A percentile compares a stretch with the other conserved stretches of the same genome.
Conservation (phyloP, 495 filamentous ascomycete genomes). For the Bacidia gigantensis region DNA sequence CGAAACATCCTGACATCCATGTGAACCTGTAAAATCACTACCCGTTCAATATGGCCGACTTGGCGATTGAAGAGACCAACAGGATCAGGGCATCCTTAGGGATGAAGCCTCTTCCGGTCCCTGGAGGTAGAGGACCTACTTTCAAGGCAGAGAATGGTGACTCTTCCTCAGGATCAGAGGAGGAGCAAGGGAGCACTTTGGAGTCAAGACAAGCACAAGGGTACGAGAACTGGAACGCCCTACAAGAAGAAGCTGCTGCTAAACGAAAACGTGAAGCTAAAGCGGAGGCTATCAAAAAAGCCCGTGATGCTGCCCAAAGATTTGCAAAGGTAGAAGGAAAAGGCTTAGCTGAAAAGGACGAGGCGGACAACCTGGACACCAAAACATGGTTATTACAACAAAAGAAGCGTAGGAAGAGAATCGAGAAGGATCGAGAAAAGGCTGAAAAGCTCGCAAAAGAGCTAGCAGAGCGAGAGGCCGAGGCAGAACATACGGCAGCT, state of each 20-base stretch:
- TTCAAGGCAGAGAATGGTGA: conserved; percentile 36
- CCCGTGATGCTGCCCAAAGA: conserved; percentile 66
- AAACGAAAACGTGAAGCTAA: conserved; percentile 67
- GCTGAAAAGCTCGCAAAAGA: conserved; percentile 57
- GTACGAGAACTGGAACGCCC: conserved; percentile 58
- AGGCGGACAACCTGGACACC: conserved; percentile 54
- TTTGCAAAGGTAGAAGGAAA: conserved; percentile 62
- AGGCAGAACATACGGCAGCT: conserved; percentile 54
- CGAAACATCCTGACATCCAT: too few species aligned
- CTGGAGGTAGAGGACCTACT: conserved; percentile 41
- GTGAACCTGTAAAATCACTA: neutral
- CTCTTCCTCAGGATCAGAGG: conserved; percentile 36
- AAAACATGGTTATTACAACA: conserved; percentile 70
- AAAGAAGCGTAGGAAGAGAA: conserved; percentile 85
- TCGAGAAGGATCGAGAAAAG: conserved; percentile 53
- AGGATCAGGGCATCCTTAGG: conserved; percentile 79
- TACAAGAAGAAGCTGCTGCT: conserved; percentile 45
- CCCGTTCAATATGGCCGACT: conserved; percentile 51
- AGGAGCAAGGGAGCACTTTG: conserved; percentile 59
- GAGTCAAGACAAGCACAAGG: conserved; percentile 66
- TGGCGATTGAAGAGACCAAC: conserved; percentile 89
- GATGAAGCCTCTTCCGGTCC: conserved; percentile 79
- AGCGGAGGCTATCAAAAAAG: conserved; percentile 70
- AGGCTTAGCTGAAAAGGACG: conserved; percentile 61
- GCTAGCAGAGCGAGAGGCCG: conserved; percentile 48